Base-by-base conservation (phyloP, 1,139 yeast genomes). In the Yamadazyma siamensis region DNA sequence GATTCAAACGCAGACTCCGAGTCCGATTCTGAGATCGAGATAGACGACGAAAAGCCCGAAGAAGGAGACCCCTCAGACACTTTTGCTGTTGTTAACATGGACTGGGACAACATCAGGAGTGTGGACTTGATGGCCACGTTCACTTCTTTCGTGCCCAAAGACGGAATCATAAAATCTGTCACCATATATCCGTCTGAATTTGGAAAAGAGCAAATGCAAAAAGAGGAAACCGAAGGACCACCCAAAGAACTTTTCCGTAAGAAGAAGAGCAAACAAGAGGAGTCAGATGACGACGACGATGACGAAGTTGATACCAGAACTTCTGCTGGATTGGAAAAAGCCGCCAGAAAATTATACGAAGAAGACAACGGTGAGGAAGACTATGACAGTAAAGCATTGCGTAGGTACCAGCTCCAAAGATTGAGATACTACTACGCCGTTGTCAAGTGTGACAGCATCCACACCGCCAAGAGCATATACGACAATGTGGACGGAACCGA, bases 401-500 rank as follows among this genome's bases (percentile, higher is more conserved):
- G 94, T 52, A 76, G 80, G 39, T 87, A 87, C 51, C 98, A 91
- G 58, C 65, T 95, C 33, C 89, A 91, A 53, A 76, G 95, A 57
- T 66, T 82, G 36, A 70, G 94, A 54, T 94, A 94, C 56, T 94
- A 79, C 55, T 94, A 91, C 54, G 98, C 97, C 0, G 81, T 94
- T n/a, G 89, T 91, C 3, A 71, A 65, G 34, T 91, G 97, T 61
- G 94, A 86, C 49, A 71, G 80, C 18, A 66, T 84, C 1, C 59
- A 55, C 4, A 83, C 96, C 0, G 85, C 97, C 1, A 72, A 77
- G 46, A 62, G 64, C 26, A 87, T 94, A 25, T 94, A 89, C 52
- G 79, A 78, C 26, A 83, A 77, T 49, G 85, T 95, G 59, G 98
- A 94, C 56, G 96, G 96, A 15, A 77, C 96, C 0, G 99, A 94